Base-by-base conservation (phyloP, 169 alveolate species). In the Plasmodium adleri region DNA sequence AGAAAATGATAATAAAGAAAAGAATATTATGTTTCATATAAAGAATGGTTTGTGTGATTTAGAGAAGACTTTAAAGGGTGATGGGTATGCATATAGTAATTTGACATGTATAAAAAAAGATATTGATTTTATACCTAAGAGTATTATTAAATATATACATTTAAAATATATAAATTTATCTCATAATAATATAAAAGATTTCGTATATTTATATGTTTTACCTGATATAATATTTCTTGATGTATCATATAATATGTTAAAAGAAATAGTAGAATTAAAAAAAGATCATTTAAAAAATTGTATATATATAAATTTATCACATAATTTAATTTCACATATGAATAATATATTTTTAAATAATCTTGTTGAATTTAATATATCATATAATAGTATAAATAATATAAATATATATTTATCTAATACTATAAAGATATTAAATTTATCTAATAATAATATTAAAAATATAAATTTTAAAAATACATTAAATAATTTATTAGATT, bases 81-180 rank as follows among this genome's bases (percentile, higher is more conserved):
- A 76, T 2, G 89, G 89, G 15, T 76, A 76, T 56, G 89, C 89
- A 26, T 76, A 64, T 15, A 64, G 89, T 45, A 76, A 76, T 20
- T 32, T 76, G 47, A 76, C 24, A 10, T 76, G 89, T 63, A 76
- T 28, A 50, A 50, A 76, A 49, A 76, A 76, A 64, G 67, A 64
- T 26, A 13, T 76, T 17, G 68, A 50, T 13, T 15, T 2, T 58
- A 76, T 76, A 9, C 89, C 89, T 49, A 64, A 76, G 59, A 76
- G 54, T 15, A 26, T 76, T 20, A 68, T 26, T 64, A 64, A 64
- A 63, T 76, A 76, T 66, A 66, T 26, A 24, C 71, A 76, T 45
- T 68, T 76, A 58, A 76, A 76, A n/a, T 76, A 76, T 59, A 66
- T 76, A 76, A 64, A 76, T 66, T 64, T 76, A 76, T 64, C 89